Conservation (phyloP, 73 alveolate species). For the Strombidium stylifer region DNA sequence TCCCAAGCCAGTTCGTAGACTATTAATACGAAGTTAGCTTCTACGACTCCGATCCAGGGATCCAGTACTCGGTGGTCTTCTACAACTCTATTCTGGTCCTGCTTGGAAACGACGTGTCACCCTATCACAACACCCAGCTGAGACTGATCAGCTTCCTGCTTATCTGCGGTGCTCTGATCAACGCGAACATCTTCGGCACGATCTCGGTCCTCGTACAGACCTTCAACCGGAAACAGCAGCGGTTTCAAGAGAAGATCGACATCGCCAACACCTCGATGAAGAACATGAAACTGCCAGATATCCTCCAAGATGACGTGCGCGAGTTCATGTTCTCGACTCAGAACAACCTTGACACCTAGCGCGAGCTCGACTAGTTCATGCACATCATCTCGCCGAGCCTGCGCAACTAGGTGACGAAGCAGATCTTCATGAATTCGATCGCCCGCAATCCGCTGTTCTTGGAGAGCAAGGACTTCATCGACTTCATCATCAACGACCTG, state of each 20-base stretch:
- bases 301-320: background rate
- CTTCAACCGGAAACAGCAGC: slow-evolving; percentile 3
- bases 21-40: no score
- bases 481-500: background rate
- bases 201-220: slow-evolving; percentile 20
- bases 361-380: background rate
- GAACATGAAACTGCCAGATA: slow-evolving; percentile 32
- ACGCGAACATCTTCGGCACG: slow-evolving; percentile 43
- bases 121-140: no score
- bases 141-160: no score
- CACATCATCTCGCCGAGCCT: background rate
- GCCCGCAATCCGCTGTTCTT: background rate
- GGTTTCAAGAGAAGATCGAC: slow-evolving; percentile 31
- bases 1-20: no score
- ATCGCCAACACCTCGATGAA: slow-evolving; percentile 32
- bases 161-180: no score
- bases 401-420: background rate
- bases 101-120: no score
- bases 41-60: no score
- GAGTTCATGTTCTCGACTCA: background rate
- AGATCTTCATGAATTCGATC: background rate
- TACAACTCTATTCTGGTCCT: no score
- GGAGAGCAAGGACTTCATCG: background rate
- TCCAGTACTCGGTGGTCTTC: no score
- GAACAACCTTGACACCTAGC: background rate